A percentile compares a stretch with the other conserved stretches of the same genome.
Conservation (phyloP, 164 flowering plant genomes). For the Echeveria elegans region DNA sequence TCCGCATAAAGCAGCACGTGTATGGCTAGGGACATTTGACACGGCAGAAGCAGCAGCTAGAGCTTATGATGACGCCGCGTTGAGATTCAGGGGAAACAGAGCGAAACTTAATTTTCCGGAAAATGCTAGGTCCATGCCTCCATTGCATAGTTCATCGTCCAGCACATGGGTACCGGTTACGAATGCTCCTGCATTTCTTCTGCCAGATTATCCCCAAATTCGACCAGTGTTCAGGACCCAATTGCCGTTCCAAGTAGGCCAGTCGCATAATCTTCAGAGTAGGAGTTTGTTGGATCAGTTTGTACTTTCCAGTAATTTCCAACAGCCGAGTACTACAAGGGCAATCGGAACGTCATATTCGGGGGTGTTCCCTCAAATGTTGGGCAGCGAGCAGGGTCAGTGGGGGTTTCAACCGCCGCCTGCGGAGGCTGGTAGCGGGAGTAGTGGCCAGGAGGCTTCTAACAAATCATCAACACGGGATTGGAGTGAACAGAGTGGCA, state of each 20-base stretch:
- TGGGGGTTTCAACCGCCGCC: not conserved
- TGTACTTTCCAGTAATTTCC: not conserved
- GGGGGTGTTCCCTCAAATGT: not conserved
- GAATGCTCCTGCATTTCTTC: not conserved
- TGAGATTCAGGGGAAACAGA: conserved; percentile 10
- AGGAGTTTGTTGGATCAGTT: conserved; percentile 8
- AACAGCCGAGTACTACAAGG: not conserved
- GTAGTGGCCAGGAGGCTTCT: not conserved
- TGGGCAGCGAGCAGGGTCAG: conserved; percentile 1
- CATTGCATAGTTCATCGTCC: not conserved
- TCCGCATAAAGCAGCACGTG: conserved; percentile 8
- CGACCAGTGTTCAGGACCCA: not conserved
- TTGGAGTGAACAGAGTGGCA: not conserved
- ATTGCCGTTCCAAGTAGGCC: not conserved
- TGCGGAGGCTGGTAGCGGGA: not conserved
- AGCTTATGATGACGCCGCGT: conserved; percentile 4
- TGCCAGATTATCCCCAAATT: not conserved
- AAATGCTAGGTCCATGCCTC: conserved; percentile 5
- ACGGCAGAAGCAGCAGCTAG: conserved; percentile 10
- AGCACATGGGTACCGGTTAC: not conserved
- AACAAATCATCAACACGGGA: not conserved
- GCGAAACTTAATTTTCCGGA: conserved; percentile 10
- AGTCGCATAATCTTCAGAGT: not conserved
- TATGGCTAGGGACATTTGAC: conserved; percentile 10
- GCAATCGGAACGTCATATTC: not conserved